Evolutionary conservation across 1,139 yeast genomes (phyloP).

Genomic region (Neolecta irregularis): DNA sequence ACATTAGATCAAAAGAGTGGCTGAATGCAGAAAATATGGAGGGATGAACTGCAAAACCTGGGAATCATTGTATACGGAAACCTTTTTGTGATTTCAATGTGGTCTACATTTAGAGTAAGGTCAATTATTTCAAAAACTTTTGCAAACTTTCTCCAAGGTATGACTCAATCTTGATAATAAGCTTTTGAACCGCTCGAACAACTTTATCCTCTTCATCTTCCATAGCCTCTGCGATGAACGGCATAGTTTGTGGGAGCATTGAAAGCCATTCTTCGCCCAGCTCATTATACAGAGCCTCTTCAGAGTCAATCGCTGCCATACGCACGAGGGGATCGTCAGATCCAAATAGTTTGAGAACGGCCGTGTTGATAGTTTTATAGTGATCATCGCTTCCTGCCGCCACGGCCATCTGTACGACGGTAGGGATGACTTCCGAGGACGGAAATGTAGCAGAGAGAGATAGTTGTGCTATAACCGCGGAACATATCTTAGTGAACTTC

Average conservation of each 20-base stretch:
- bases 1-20: no score
- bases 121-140: conserved; percentile 51
- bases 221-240: conserved; percentile 81
- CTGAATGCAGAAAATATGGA: no score
- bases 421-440: conserved; percentile 16
- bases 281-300: conserved; percentile 72
- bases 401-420: conserved; percentile 60
- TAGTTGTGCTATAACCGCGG: conserved; percentile 51
- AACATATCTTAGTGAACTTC: conserved; percentile 58
- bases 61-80: no score
- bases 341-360: conserved; percentile 41
- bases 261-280: conserved; percentile 92
- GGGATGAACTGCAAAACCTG: no score
- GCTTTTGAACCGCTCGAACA: conserved; percentile 85
- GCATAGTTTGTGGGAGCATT: conserved; percentile 84
- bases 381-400: conserved; percentile 73
- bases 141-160: conserved; percentile 92
- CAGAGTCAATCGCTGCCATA: conserved; percentile 44
- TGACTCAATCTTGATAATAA: conserved; percentile 78
- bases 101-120: conserved; percentile 1
- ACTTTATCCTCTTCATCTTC: conserved; percentile 94
- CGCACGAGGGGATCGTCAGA: conserved; percentile 17
- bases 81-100: background rate
- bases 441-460: conserved; percentile 15
- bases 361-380: conserved; percentile 47